phyloP scores from a whole-genome alignment of 2,329 filamentous ascomycete genomes.

The Dothistroma septosporum region DNA sequence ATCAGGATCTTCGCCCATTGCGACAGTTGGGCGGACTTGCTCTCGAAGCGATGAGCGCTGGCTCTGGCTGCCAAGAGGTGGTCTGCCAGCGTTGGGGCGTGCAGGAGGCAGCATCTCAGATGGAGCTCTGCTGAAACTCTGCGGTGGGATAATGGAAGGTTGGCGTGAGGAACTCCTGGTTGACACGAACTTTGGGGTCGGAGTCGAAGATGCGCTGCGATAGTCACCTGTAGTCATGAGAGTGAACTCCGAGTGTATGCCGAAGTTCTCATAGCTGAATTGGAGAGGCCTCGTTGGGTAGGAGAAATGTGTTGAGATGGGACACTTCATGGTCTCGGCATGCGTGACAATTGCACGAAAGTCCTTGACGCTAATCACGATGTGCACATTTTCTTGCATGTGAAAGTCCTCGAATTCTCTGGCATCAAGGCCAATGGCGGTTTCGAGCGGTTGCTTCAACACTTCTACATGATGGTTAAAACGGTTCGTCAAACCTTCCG shows the following conservation, averaged over 20 bases:
- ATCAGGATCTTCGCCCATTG: conserved; percentile 50
- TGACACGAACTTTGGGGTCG: conserved; percentile 38
- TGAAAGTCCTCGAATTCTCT: conserved; percentile 72
- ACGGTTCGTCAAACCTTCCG: not conserved
- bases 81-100: conserved; percentile 32
- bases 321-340: conserved; percentile 64
- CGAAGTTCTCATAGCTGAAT: conserved; percentile 65
- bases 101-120: conserved; percentile 43
- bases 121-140: conserved; percentile 12
- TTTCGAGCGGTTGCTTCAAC: conserved; percentile 74
- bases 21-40: conserved; percentile 36
- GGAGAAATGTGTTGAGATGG: conserved; percentile 66
- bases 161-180: conserved; percentile 29
- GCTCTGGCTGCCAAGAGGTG: conserved; percentile 27
- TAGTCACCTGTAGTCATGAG: conserved; percentile 75
- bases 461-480: conserved; percentile 51
- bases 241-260: conserved; percentile 70
- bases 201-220: conserved; percentile 36
- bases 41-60: conserved; percentile 24
- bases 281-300: conserved; percentile 67
- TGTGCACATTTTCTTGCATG: conserved; percentile 70
- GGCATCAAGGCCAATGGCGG: conserved; percentile 70
- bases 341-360: conserved; percentile 75
- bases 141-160: conserved; percentile 21
- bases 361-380: conserved; percentile 77